Conservation (phyloP, 2,329 filamentous ascomycete species). For the Exophiala mesophila region DNA sequence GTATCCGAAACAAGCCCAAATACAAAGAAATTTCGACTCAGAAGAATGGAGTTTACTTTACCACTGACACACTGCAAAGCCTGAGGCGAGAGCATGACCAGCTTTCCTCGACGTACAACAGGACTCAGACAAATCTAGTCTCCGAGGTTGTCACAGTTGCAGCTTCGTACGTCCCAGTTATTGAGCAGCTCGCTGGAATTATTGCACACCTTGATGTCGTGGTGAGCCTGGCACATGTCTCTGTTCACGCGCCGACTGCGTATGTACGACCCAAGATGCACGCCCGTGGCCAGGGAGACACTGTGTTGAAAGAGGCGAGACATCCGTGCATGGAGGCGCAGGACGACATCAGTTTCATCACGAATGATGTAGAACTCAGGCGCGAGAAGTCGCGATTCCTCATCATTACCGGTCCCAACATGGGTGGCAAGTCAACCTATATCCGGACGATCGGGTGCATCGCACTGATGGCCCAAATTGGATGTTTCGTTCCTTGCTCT, state of each 20-base stretch:
- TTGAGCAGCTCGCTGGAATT: slow-evolving; percentile 82
- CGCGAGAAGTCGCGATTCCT: slow-evolving; percentile 81
- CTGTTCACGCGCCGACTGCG: slow-evolving; percentile 84
- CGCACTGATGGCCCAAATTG: slow-evolving; percentile 92
- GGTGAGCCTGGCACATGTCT: slow-evolving; percentile 85
- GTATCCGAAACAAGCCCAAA: slow-evolving; percentile 82
- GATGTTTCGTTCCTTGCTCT: slow-evolving; percentile 89
- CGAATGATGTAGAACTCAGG: slow-evolving; percentile 82
- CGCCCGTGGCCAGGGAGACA: slow-evolving; percentile 78
- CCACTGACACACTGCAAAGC: slow-evolving; percentile 72
- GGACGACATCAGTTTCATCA: slow-evolving; percentile 97
- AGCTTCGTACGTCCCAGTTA: slow-evolving; percentile 86
- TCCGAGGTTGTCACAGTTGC: slow-evolving; percentile 89
- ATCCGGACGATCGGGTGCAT: slow-evolving; percentile 97
- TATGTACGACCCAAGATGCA: slow-evolving; percentile 92
- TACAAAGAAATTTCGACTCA: slow-evolving; percentile 97
- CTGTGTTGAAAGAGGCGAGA: slow-evolving; percentile 83
- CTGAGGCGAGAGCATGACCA: slow-evolving; percentile 90
- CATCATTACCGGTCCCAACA: slow-evolving; percentile 96
- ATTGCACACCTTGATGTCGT: slow-evolving; percentile 94
- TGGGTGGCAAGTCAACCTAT: slow-evolving; percentile 98
- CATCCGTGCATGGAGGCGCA: slow-evolving; percentile 99
- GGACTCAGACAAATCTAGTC: slow-evolving; percentile 86
- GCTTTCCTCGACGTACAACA: slow-evolving; percentile 88
- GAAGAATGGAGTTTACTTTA: slow-evolving; percentile 99